Base-by-base conservation (phyloP, 345 rosid species). In the Turnera subulata region DNA sequence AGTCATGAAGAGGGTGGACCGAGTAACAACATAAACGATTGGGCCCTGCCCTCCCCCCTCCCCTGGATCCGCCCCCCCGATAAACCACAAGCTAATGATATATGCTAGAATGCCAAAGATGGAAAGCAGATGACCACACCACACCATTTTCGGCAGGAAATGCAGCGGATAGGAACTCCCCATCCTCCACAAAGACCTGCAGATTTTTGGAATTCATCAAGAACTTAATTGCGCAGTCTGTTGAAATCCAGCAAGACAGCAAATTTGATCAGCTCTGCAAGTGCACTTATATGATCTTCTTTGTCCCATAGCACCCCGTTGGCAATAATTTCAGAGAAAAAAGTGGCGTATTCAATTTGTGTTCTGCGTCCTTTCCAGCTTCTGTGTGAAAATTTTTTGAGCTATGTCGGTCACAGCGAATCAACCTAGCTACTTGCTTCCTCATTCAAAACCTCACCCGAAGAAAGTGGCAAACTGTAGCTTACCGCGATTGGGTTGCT, bases 371-470 rank as follows among this genome's bases (percentile, higher is more conserved):
- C 60, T 46, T 42, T 74, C 76, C 38, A 74, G 26, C 75, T 73
- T 79, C 76, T 78, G 80, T n/a, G 59, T 57, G 59, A 68, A 75
- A 37, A 84, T n/a, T 24, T 42, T 69, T 73, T 1, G 69, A 70
- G 22, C 57, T 55, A 73, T 67, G 78, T 65, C 59, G 79, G 13
- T 84, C 84, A 89, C 91, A 84, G 17, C 82, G 81, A 19, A 76
- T 50, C 81, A 67, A 69, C 50, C 48, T n/a, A n/a, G n/a, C n/a
- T 44, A 61, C 67, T 69, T 8, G 76, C 67, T 11, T 21, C 18
- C 2, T 26, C 81, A 0, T 59, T 18, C 46, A 72, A 49, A 21
- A 46, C 62, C 70, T 76, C 51, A 38, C 81, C 81, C 0, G 80
- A 73, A 9, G 83, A 81, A 13, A 76, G 55, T 11, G 58, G 22